Evolutionary conservation across 1,139 yeast genomes (phyloP), one percentile per base, ranked within the genome.

Genomic region (Wickerhamiella pararugosa): DNA sequence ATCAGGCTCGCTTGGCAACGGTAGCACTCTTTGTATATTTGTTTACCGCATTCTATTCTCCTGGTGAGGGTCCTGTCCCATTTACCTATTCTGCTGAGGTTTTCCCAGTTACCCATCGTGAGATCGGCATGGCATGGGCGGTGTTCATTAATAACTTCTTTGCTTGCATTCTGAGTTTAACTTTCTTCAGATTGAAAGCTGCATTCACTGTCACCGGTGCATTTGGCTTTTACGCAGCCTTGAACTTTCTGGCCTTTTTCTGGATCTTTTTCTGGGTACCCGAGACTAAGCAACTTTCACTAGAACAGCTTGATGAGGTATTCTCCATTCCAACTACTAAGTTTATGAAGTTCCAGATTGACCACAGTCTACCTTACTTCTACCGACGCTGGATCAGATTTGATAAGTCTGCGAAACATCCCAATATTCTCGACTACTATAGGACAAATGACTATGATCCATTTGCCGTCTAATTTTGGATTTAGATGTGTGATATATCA

Each of bases 1-100:
- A 41, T 15, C 7, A 54, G 55, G 75, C 75, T 2, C 69, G 78
- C 55, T 62, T 77, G 48, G 86, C 75, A 9, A 66, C 74, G 44
- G 70, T 78, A 45, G 64, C 76, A 11, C 60, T 72, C 70, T 79
- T 49, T 52, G 76, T 83, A 46, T 83, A 82, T 57, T 58, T 83
- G 35, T 83, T 73, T 62, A 65, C 84, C 0, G 71, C 75, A 36
- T 79, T 80, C 49, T 83, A 83, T 61, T 80, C 92, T 0, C 76
- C 82, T 2, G 90, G 93, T 47, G 84, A 80, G 63, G 94, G 94
- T 37, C 94, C 93, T 9, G 93, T 83, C 40, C 93, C 94, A 6
- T 83, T 83, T 65, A 80, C 92, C 1, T 81, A 82, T 57, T 78
- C 92, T 29, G 93, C 94, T 11, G 93, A 83, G 60, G 82, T 81